These are phyloP conservation scores for Camellia sinensis DNA, from an alignment of 148 eudicot species.

Conservation along the genomic window DNA sequence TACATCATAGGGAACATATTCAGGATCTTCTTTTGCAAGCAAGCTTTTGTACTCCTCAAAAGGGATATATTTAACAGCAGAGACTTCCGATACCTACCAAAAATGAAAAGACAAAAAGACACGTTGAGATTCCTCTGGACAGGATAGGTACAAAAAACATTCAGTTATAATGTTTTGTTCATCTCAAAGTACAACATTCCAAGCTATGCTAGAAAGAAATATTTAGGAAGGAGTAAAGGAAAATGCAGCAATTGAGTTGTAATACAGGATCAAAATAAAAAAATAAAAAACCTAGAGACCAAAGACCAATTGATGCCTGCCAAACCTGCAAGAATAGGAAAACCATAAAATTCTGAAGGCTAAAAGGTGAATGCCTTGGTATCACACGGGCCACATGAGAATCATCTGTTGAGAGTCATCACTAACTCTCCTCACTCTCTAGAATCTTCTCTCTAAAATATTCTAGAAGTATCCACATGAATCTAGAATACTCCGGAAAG, in stretches of 20 bases:
- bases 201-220: neutral
- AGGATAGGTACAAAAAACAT: conserved; percentile 1
- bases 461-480: no score
- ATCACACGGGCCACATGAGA: conserved; percentile 3
- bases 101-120: neutral
- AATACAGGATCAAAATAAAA: conserved; percentile 2
- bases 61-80: conserved; percentile 84
- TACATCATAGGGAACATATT: conserved; percentile 74
- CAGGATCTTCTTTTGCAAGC: conserved; percentile 71
- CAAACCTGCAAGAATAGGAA: neutral
- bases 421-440: no score
- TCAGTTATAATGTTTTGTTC: neutral
- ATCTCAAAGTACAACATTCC: neutral
- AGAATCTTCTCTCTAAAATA: no score
- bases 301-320: neutral
- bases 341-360: neutral
- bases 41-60: conserved; percentile 64
- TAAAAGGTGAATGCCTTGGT: neutral
- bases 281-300: neutral
- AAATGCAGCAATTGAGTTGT: neutral
- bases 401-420: neutral
- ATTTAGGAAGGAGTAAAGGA: neutral
- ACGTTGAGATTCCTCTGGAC: neutral
- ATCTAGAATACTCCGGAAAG: no score
- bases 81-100: conserved; percentile 85